These are phyloP conservation scores for Forsythia suspensa DNA, from an alignment of 257 asterid genomes.

Conservation along the genomic window DNA sequence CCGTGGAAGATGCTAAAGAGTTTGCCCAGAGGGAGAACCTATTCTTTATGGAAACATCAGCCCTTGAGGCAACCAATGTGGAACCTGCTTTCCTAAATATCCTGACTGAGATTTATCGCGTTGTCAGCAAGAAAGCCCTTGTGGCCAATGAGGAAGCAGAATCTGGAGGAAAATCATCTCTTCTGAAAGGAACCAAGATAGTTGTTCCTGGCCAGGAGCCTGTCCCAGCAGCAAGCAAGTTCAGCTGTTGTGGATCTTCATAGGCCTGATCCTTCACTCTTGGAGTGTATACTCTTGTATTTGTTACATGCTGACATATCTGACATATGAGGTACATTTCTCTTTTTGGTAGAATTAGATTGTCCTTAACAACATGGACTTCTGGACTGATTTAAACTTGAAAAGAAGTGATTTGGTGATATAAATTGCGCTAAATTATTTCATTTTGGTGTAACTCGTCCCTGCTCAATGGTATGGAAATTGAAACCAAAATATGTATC, in stretches of 20 bases:
- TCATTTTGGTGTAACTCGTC: background rate
- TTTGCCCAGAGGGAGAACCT: conserved; percentile 78
- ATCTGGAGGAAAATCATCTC: conserved; percentile 65
- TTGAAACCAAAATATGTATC: background rate
- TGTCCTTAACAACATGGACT: background rate
- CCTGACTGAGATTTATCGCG: conserved; percentile 71
- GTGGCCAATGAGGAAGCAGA: conserved; percentile 75
- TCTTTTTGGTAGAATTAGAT: background rate
- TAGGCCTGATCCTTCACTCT: conserved; percentile 27
- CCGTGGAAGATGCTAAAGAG: conserved; percentile 86
- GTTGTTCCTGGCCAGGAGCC: conserved; percentile 68
- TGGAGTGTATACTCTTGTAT: conserved; percentile 9
- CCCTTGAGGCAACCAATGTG: conserved; percentile 80
- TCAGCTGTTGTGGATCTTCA: conserved; percentile 66
- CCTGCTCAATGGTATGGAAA: background rate
- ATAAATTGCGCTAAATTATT: background rate
- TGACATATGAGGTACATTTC: background rate
- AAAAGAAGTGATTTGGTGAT: conserved; percentile 6
- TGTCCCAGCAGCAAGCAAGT: conserved; percentile 45
- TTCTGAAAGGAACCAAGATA: conserved; percentile 71
- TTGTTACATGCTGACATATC: background rate
- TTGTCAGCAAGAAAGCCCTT: conserved; percentile 74
- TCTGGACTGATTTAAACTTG: conserved; percentile 13
- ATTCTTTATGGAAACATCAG: conserved; percentile 90
- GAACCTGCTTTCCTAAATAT: conserved; percentile 72